These are phyloP conservation scores for California macrophylla DNA, from an alignment of 441 rosid species.

Conservation along the genomic window DNA sequence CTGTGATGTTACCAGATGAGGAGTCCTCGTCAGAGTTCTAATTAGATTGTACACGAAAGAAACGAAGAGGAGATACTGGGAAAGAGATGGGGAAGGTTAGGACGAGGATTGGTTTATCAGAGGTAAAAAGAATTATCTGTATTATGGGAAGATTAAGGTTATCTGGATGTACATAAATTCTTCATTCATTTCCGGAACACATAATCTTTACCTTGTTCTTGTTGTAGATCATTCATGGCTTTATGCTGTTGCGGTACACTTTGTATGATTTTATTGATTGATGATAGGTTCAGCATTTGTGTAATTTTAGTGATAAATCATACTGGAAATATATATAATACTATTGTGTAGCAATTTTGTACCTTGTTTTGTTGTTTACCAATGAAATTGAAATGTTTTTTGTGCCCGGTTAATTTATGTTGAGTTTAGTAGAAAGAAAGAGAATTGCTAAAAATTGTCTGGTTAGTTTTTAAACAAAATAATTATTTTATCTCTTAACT, in stretches of 20 bases:
- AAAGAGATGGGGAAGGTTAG: too few species aligned
- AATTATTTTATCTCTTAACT: too few species aligned
- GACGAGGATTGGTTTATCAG: neutral
- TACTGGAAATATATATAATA: neutral
- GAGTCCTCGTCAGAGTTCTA: neutral
- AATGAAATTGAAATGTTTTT: neutral
- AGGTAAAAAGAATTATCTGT: neutral
- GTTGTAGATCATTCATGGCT: neutral
- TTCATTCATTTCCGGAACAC: neutral
- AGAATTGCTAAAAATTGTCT: too few species aligned
- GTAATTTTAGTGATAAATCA: neutral
- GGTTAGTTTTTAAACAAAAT: too few species aligned
- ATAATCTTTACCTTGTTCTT: neutral
- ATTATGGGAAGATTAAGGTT: neutral
- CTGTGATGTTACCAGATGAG: constrained; percentile 57
- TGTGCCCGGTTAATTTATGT: too few species aligned
- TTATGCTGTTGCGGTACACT: neutral
- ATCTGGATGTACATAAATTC: neutral
- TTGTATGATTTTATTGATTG: neutral
- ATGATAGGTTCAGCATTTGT: neutral
- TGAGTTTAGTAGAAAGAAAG: too few species aligned
- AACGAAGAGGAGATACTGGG: too few species aligned
- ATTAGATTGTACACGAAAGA: too few species aligned
- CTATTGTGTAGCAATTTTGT: neutral
- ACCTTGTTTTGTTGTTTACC: neutral